A percentile compares a stretch with the other conserved stretches of the same genome.
Conservation (phyloP, 257 asterid genomes). For the Primulina huaijiensis region DNA sequence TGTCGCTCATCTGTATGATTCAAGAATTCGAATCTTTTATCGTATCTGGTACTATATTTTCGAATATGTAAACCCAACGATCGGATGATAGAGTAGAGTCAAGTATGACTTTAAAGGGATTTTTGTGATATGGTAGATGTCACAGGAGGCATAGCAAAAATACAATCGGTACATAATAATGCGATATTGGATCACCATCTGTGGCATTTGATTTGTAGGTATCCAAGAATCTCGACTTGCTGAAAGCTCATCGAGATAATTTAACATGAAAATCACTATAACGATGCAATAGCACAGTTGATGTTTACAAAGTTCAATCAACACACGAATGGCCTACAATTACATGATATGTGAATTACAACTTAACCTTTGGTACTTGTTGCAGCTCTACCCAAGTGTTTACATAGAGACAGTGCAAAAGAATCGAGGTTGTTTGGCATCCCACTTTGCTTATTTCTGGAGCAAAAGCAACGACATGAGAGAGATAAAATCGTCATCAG, state of each 20-base stretch:
- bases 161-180: too few species aligned
- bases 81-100: too few species aligned
- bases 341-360: slow-evolving; percentile 25
- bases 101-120: too few species aligned
- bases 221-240: background rate
- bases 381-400: slow-evolving; percentile 29
- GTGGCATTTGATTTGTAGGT: too few species aligned
- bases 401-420: slow-evolving; percentile 24
- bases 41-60: too few species aligned
- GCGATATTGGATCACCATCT: too few species aligned
- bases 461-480: too few species aligned
- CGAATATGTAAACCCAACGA: too few species aligned
- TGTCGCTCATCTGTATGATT: too few species aligned
- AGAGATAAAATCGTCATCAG: slow-evolving; percentile 18
- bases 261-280: slow-evolving; percentile 8
- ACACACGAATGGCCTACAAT: slow-evolving; percentile 28
- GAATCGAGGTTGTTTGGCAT: slow-evolving; percentile 27
- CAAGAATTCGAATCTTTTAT: too few species aligned
- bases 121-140: too few species aligned
- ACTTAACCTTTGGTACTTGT: slow-evolving; percentile 16
- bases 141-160: too few species aligned
- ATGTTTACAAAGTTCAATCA: slow-evolving; percentile 14
- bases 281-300: slow-evolving; percentile 6
- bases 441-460: background rate
- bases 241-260: background rate